Evolutionary conservation across 169 alveolate species (phyloP).

Genomic region (Cryptosporidium tyzzeri): DNA sequence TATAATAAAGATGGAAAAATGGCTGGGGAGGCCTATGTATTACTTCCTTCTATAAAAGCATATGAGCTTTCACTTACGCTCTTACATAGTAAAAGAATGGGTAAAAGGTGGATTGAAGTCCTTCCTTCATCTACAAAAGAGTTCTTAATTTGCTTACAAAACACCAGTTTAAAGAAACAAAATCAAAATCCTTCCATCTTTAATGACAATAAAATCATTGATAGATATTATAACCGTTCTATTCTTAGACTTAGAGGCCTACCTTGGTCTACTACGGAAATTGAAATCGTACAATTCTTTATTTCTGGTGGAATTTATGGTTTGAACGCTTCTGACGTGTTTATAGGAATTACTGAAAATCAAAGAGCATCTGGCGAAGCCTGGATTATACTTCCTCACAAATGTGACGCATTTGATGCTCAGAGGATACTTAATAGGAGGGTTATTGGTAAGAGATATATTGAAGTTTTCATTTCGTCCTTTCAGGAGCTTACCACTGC

Average conservation of each 20-base stretch:
- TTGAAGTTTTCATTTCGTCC: constrained; percentile 58
- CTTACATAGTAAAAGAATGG: constrained; percentile 80
- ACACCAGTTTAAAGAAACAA: neutral
- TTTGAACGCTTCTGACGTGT: constrained; percentile 12
- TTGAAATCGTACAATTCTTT: constrained; percentile 79
- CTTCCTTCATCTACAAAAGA: constrained; percentile 45
- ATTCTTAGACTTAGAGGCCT: constrained; percentile 80
- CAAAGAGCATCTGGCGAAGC: constrained; percentile 61
- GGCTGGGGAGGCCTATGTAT: constrained; percentile 83
- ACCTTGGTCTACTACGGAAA: constrained; percentile 82
- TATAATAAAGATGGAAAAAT: constrained; percentile 36
- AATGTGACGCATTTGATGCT: constrained; percentile 35
- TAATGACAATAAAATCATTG: neutral
- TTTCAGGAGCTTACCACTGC: neutral
- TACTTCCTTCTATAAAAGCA: constrained; percentile 73
- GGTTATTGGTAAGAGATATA: constrained; percentile 53
- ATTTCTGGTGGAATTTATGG: constrained; percentile 27
- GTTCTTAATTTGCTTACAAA: constrained; percentile 18
- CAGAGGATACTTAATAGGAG: constrained; percentile 34
- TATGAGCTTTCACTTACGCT: constrained; percentile 77
- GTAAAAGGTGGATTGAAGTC: constrained; percentile 82
- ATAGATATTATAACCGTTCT: constrained; percentile 12
- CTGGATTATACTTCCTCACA: constrained; percentile 37
- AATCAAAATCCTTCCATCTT: neutral
- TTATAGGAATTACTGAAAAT: constrained; percentile 28